These are phyloP conservation scores for Cercospora citrullina DNA, from an alignment of 2,329 filamentous ascomycete genomes.

Conservation along the genomic window DNA sequence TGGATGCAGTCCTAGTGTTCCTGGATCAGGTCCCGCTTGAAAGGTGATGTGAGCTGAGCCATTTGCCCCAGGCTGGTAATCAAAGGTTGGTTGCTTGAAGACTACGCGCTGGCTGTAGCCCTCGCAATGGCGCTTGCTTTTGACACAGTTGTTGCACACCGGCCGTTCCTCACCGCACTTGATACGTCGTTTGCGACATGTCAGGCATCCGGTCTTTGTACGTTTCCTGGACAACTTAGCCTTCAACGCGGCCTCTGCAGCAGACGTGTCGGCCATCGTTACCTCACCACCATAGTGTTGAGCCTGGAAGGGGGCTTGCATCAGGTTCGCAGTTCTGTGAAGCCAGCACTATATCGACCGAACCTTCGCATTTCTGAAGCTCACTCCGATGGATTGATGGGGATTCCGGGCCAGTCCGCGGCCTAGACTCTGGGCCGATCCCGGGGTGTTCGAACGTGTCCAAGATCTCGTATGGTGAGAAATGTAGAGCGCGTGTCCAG, in stretches of 20 bases:
- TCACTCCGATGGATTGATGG: neutral
- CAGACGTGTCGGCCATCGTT: slow-evolving; percentile 29
- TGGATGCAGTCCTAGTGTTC: neutral
- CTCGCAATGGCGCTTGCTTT: slow-evolving; percentile 80
- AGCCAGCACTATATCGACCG: slow-evolving; percentile 12
- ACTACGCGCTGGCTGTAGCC: slow-evolving; percentile 79
- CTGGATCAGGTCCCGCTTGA: slow-evolving; percentile 31
- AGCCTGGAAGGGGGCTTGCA: neutral
- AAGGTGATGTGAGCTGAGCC: slow-evolving; percentile 41
- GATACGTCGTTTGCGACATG: slow-evolving; percentile 90
- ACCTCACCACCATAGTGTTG: neutral
- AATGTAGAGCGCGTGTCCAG: neutral
- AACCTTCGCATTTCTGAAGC: slow-evolving; percentile 10
- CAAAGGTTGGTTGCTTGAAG: slow-evolving; percentile 71
- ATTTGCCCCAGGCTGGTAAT: slow-evolving; percentile 53
- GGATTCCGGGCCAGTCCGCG: neutral
- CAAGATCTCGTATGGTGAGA: neutral
- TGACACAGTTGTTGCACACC: slow-evolving; percentile 79
- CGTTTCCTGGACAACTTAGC: slow-evolving; percentile 54
- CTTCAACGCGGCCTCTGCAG: slow-evolving; percentile 34
- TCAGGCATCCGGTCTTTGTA: slow-evolving; percentile 91
- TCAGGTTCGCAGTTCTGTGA: neutral
- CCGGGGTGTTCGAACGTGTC: neutral
- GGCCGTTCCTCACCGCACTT: slow-evolving; percentile 93
- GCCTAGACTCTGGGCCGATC: neutral